phyloP scores from a whole-genome alignment of 495 filamentous ascomycete species.

The Gamarada debralockiae region DNA sequence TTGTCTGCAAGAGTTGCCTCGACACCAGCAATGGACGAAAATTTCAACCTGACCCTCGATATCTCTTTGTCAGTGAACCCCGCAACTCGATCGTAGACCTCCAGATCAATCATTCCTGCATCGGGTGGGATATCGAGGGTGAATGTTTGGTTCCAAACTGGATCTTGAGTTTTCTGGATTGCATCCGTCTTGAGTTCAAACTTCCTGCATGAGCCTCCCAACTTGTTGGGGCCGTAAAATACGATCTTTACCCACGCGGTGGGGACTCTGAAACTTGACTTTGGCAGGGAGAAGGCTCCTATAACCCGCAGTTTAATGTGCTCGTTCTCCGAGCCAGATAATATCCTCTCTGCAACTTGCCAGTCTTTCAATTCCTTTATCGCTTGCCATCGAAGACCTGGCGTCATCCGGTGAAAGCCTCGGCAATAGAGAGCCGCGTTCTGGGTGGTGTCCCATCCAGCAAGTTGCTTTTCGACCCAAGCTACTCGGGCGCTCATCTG shows the following conservation, averaged over 20 bases:
- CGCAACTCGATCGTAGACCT: slow-evolving; percentile 5
- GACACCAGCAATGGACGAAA: slow-evolving; percentile 7
- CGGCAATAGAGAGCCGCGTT: slow-evolving; percentile 4
- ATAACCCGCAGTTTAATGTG: slow-evolving; percentile 1
- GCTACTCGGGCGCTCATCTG: slow-evolving; percentile 5
- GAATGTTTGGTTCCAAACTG: slow-evolving; percentile 3
- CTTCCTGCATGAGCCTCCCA: not conserved
- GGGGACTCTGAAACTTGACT: slow-evolving; percentile 2
- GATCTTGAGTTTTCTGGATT: not conserved
- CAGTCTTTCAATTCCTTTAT: slow-evolving; percentile 6
- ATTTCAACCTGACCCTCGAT: not conserved
- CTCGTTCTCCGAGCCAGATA: not conserved
- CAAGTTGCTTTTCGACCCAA: slow-evolving; percentile 12
- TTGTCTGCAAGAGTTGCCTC: slow-evolving; percentile 7
- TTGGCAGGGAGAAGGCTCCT: not conserved
- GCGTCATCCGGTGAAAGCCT: not conserved
- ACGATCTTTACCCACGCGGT: not conserved
- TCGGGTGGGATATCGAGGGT: not conserved
- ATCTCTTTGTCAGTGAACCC: not conserved
- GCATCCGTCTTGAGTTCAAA: slow-evolving; percentile 1
- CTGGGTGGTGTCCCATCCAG: slow-evolving; percentile 7
- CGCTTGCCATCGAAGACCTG: not conserved
- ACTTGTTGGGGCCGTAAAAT: slow-evolving; percentile 1
- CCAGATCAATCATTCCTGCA: slow-evolving; percentile 8
- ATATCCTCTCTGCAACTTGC: slow-evolving; percentile 8